Evolutionary conservation across 805 yeast species (phyloP).

Genomic region (Candida pini): DNA sequence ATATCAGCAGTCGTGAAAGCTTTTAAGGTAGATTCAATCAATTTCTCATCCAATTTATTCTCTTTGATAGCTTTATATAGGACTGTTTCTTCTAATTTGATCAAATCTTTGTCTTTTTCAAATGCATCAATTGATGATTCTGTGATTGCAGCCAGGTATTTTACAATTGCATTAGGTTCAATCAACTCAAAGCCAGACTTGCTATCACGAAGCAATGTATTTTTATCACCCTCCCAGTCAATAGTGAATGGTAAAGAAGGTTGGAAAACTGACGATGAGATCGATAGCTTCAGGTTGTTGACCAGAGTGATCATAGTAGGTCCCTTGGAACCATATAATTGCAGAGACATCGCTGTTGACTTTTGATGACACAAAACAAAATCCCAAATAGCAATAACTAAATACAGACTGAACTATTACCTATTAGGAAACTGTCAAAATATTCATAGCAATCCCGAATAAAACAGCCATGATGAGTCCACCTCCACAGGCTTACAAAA

Average conservation of each 20-base stretch:
- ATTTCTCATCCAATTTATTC: constrained; percentile 24
- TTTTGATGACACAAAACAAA: no score
- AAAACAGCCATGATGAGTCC: no score
- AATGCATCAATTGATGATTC: constrained; percentile 13
- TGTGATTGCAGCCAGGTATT: constrained; percentile 42
- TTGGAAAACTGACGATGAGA: constrained; percentile 33
- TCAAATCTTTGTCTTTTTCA: constrained; percentile 17
- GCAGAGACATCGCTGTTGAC: constrained; percentile 28
- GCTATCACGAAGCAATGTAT: constrained; percentile 23
- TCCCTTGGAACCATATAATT: constrained; percentile 29
- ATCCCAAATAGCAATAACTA: no score
- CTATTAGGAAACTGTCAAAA: no score
- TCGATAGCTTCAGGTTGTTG: constrained; percentile 37
- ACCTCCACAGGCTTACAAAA: no score
- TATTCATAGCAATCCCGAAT: no score
- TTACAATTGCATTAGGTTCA: constrained; percentile 67
- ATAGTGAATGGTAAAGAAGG: constrained; percentile 22
- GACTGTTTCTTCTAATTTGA: constrained; percentile 39
- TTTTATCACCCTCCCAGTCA: constrained; percentile 18
- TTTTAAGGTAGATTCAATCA: constrained; percentile 6
- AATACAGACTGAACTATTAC: no score
- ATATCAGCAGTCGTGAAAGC: constrained; percentile 24
- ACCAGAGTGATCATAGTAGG: constrained; percentile 27
- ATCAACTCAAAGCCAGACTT: constrained; percentile 43
- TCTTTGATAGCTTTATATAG: constrained; percentile 36